Evolutionary conservation across 225 moss, liverwort and hornwort genomes (phyloP), one percentile per base, ranked within the genome.

Genomic region (Ulota crispa): DNA sequence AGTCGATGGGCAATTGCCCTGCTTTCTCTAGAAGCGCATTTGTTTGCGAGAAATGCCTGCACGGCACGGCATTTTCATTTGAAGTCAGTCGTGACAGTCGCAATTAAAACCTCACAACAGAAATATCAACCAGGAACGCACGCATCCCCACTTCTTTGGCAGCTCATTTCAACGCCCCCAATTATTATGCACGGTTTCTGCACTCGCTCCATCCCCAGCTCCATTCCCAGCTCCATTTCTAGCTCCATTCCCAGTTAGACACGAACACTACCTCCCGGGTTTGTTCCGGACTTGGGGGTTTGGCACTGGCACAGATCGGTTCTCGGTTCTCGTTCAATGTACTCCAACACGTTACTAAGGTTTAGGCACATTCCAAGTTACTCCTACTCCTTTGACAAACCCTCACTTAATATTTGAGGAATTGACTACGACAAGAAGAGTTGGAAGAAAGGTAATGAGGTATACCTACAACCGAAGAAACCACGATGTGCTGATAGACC

Each of bases 41-140:
- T 72, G 98, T 83, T 86, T 95, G 87, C 4, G 98, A 95, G 75
- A 98, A 98, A 87, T 98, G 98, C 93, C 97, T 98, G 89, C 88
- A 84, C 74, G 68, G 80, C 68, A 39, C 9, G 9, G 9, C 39
- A 78, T 74, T 79, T 76, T 72, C 79, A 79, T 64, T 81, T 81
- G 13, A 64, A 59, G 81, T 85, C 79, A 82, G 85, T 77, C 73
- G 43, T 62, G 68, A 69, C 84, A 78, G 72, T 18, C 42, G 5
- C 62, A 75, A 76, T 72, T 81, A 69, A 78, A 26, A 68, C 18
- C 50, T 47, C 31, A 70, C 32, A 72, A 75, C 66, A 59, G 71
- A 76, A 85, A 82, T 82, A 19, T 70, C 79, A 74, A 68, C 16
- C 50, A 62, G 23, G 75, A 86, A 86, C 37, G 78, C 78, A 78